Evolutionary conservation across 192 early-diverging fungal genomes (phyloP), one percentile per base, ranked within the genome.

Genomic region (Glomus cerebriforme): DNA sequence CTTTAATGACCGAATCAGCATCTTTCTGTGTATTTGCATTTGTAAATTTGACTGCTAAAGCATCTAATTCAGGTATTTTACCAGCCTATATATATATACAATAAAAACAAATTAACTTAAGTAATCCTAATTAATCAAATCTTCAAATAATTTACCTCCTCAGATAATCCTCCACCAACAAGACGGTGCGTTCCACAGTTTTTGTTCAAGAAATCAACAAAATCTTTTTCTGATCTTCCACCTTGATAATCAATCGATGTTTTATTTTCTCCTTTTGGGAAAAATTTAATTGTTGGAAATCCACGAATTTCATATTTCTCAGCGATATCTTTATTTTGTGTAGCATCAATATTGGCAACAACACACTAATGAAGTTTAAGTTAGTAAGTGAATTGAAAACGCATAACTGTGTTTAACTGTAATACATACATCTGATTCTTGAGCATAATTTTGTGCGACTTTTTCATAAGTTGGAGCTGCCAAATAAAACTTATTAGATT

Each of bases 271-370:
- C 90, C 91, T 8, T 90, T 91, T 26, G 90, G 89, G 87, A 96
- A 96, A 81, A 91, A 95, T 80, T 93, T 93, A 82, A 97, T 86
- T 19, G 96, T 97, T 6, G 97, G 96, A 91, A 92, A 98, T 15
- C 96, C 94, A 54, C 83, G 68, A 54, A 99, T 89, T 29, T 87
- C 85, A 81, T 91, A 92, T 66, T 90, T 88, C 27, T 82, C 75
- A 80, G 89, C 91, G 84, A 95, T 79, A 70, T 86, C 86, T 34
- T 82, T 81, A 78, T 91, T 86, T 27, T 80, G 88, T 73, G 92
- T 92, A 43, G 95, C 96, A 82, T 98, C 96, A 70, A 97, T 85
- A 81, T 95, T 97, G 83, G 96, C 96, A 62, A 99, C 92, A 26
- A 96, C 79, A 81, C 90, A 88, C 80, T 90, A 73, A 26, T 45